phyloP scores from a whole-genome alignment of 202 grass and related monocot species.

The Panicum hallii region DNA sequence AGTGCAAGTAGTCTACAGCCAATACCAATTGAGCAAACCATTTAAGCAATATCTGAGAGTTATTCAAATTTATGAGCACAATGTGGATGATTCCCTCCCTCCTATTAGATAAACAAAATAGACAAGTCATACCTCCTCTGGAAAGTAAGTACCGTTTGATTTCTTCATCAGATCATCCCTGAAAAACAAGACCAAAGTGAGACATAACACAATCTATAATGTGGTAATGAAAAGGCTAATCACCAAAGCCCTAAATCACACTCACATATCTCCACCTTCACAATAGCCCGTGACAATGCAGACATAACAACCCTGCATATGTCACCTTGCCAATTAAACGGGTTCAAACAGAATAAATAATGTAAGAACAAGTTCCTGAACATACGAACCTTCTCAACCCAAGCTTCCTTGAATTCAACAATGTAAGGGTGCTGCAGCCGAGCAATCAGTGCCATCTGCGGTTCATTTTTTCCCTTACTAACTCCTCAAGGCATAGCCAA shows the following conservation, averaged over 20 bases:
- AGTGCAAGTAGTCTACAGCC: constrained; percentile 96
- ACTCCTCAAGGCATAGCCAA: neutral
- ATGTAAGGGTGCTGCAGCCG: constrained; percentile 91
- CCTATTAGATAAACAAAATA: neutral
- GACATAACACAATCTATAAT: constrained; percentile 6
- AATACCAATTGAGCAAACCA: constrained; percentile 90
- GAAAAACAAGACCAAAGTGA: constrained; percentile 31
- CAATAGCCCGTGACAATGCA: constrained; percentile 98
- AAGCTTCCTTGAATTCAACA: constrained; percentile 98
- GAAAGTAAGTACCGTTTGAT: constrained; percentile 77
- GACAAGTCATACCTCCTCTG: constrained; percentile 78
- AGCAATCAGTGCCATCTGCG: constrained; percentile 97
- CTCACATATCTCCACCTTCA: constrained; percentile 98
- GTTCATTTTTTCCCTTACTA: neutral
- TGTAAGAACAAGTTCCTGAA: constrained; percentile 23
- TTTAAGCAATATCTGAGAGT: constrained; percentile 84
- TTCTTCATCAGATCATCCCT: constrained; percentile 97
- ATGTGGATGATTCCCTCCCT: neutral
- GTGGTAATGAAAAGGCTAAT: constrained; percentile 1
- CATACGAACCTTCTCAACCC: constrained; percentile 90
- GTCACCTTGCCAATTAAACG: constrained; percentile 37
- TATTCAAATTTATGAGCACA: constrained; percentile 31
- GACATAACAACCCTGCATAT: constrained; percentile 87
- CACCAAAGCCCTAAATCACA: constrained; percentile 33
- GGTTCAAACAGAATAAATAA: constrained; percentile 17